Base-by-base conservation (phyloP, 148 eudicot species). In the Cornus controversa region DNA sequence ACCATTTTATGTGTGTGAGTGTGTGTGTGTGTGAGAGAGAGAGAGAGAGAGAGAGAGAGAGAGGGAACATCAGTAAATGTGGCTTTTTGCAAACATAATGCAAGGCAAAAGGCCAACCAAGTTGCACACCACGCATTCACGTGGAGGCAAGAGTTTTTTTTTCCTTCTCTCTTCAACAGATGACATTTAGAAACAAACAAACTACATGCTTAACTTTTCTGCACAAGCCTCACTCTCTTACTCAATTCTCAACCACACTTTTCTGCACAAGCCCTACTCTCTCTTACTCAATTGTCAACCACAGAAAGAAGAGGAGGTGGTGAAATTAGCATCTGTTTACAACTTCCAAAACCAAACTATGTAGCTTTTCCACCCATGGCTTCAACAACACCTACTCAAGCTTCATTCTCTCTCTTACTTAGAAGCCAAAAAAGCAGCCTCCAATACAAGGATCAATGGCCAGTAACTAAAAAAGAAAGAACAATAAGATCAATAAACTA, bases 381-480 rank as follows among this genome's bases (percentile, higher is more conserved):
- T 82, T 81, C 86, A 60, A 69, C 91, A 58, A 40, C 87, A 75
- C 26, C 91, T 79, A 75, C 89, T 13, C 81, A 83, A 34, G 63
- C 87, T 69, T 78, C 88, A 29, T 68, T 82, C 69, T 82, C 90
- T 37, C 81, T 80, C 16, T 77, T 79, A 60, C 84, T 74, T 2
- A 71, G 70, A 28, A 58, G 40, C 69, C 81, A 74, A 67, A 81
- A 31, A 67, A 70, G 72, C 36, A 65, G 26, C 42, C 70, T 37
- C 63, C 53, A 67, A 15, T 54, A 69, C 40, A n/a, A n/a, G 71
- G 42, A 76, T 50, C 70, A 65, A 62, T 42, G 71, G 45, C 57
- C 45, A 53, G 77, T 36, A 29, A 14, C 4, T 34, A 24, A 10
- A 1, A 40, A 70, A 60, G 10, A 26, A 28, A 34, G 36, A 50